These are phyloP conservation scores for Aspergillus ellipticus DNA, from an alignment of 495 filamentous ascomycete species.

Conservation along the genomic window DNA sequence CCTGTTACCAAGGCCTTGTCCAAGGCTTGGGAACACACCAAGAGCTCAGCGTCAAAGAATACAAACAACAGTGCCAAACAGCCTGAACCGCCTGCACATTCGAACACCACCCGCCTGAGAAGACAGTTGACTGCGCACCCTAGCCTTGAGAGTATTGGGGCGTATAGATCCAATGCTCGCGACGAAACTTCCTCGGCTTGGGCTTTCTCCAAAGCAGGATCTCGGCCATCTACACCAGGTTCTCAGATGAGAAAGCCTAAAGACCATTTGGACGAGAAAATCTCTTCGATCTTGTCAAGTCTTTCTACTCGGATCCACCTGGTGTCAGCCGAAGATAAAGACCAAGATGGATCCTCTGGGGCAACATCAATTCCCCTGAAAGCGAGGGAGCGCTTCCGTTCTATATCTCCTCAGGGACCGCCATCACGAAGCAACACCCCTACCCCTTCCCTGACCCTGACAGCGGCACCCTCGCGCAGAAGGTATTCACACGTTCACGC, in stretches of 20 bases:
- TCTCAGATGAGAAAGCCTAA: constrained; percentile 44
- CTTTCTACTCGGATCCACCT: constrained; percentile 80
- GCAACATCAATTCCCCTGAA: constrained; percentile 38
- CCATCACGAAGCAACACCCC: constrained; percentile 46
- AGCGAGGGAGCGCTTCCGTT: constrained; percentile 28
- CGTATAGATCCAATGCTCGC: constrained; percentile 21
- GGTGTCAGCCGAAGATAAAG: constrained; percentile 42
- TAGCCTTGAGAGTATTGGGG: constrained; percentile 37
- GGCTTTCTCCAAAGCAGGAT: constrained; percentile 16
- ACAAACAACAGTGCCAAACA: constrained; percentile 12
- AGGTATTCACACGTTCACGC: constrained; percentile 35
- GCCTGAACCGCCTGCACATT: constrained; percentile 20
- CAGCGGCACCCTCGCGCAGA: constrained; percentile 50
- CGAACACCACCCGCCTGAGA: constrained; percentile 25
- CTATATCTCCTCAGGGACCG: constrained; percentile 34
- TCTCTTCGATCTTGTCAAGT: constrained; percentile 74
- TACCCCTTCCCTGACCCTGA: constrained; percentile 67
- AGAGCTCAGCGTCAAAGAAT: constrained; percentile 14
- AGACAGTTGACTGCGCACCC: constrained; percentile 35
- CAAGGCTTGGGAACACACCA: constrained; percentile 15
- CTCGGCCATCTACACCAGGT: constrained; percentile 30
- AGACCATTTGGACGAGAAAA: constrained; percentile 77
- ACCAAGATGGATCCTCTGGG: constrained; percentile 32
- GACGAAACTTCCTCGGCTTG: neutral
- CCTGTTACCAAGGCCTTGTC: neutral